Base-by-base conservation (phyloP, 2,329 filamentous ascomycete species). In the Colletotrichum abscissum region DNA sequence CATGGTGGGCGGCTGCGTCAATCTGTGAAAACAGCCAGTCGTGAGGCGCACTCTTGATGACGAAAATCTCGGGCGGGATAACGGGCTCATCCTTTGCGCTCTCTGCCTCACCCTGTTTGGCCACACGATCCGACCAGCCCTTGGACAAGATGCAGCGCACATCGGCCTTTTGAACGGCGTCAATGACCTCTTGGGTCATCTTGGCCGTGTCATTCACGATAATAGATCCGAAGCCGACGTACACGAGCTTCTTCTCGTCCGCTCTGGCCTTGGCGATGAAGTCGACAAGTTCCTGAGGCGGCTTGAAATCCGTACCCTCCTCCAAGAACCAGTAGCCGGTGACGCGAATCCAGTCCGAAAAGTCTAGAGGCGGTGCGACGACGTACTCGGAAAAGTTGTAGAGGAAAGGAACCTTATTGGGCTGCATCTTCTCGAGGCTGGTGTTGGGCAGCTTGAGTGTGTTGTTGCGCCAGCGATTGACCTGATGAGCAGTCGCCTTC, bases 291-390 rank as follows among this genome's bases (percentile, higher is more conserved):
- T 96, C 95, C 33, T 88, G 82, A 0, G 95, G 93, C 1, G 97
- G 95, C 58, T 88, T 87, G 88, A 92, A 98, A 54, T 71, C 87
- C 57, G 76, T 78, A 4, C 86, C 88, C 81, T 98, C 96, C 76
- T 98, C 93, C 62, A 99, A 85, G 82, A 99, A 98, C 97, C 97
- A 99, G 84, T 99, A 98, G 0, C 97, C 97, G 0, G 97, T 98
- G 8, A 98, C 94, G 56, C 95, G 91, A 81, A 99, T 97, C 97
- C 97, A 99, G 82, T 98, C 97, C 55, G 94, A 96, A 84, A 95
- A 99, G 84, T 99, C 97, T 1, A 98, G 87, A 19, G 97, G 97
- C 33, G 95, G 96, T 2, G 94, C 91, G n/a, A 99, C 97, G 14
- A 99, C 97, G 12, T 91, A 93, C 0, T 95, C 95, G 69, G 94